Evolutionary conservation across 345 rosid species (phyloP).

Genomic region (Litchi chinensis): DNA sequence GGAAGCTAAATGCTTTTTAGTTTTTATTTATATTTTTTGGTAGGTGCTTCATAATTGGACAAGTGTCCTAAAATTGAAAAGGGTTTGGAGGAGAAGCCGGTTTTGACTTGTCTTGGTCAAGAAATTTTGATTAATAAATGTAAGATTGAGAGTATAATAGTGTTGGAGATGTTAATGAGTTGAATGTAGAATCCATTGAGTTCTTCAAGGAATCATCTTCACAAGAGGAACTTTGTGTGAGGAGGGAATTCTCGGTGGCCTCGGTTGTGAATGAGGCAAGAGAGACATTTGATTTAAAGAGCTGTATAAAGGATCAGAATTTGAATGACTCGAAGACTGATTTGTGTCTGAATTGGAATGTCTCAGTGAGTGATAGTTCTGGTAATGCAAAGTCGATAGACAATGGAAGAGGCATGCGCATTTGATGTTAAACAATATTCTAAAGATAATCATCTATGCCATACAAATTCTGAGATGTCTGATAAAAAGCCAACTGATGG

Average conservation of each 20-base stretch:
- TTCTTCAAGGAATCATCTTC: constrained; percentile 8
- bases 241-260: background rate
- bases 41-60: constrained; percentile 20
- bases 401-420: background rate
- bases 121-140: background rate
- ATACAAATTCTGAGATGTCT: background rate
- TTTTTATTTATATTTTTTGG: background rate
- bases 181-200: background rate
- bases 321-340: background rate
- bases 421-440: background rate
- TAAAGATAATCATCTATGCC: constrained; percentile 10
- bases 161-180: constrained; percentile 6
- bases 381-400: background rate
- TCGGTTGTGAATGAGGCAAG: constrained; percentile 3
- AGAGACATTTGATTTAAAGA: constrained; percentile 3
- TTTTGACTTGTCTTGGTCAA: background rate
- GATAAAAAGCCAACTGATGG: constrained; percentile 20
- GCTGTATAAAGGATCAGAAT: constrained; percentile 3
- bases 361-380: background rate
- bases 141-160: background rate
- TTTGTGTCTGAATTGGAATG: constrained; percentile 14
- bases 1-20: background rate
- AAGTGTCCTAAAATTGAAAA: constrained; percentile 19
- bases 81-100: background rate
- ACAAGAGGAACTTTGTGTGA: constrained; percentile 3